phyloP scores from a whole-genome alignment of 805 yeast species.

The Metschnikowia anglica region DNA sequence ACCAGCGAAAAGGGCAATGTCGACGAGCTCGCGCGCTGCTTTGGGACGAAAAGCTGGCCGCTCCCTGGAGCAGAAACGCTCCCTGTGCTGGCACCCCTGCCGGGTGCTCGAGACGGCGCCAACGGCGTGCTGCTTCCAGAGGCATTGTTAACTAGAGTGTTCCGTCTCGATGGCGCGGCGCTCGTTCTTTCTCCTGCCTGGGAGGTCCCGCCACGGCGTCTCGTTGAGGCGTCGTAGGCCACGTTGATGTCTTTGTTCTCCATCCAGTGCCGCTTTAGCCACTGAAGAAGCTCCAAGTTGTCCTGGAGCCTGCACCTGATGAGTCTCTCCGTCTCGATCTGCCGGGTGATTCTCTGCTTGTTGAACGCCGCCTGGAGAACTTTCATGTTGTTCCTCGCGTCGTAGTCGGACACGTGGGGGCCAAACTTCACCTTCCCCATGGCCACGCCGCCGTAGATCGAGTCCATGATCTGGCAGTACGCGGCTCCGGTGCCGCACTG shows the following conservation, averaged over 20 bases:
- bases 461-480: conserved; percentile 88
- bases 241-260: conserved; percentile 65
- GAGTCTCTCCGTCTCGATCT: conserved; percentile 76
- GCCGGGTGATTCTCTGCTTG: conserved; percentile 65
- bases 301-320: conserved; percentile 91
- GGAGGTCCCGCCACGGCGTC: conserved; percentile 21
- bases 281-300: conserved; percentile 89
- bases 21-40: conserved; percentile 16
- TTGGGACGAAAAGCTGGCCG: conserved; percentile 18
- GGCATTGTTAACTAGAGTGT: conserved; percentile 5
- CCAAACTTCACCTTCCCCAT: conserved; percentile 74
- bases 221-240: conserved; percentile 59
- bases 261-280: conserved; percentile 83
- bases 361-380: conserved; percentile 79
- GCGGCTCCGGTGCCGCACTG: conserved; percentile 96
- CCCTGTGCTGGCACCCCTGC: conserved; percentile 9
- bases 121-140: conserved; percentile 9
- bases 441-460: conserved; percentile 79
- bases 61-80: conserved; percentile 1
- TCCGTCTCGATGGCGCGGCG: conserved; percentile 15
- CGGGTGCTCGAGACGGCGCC: background rate
- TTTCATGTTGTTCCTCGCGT: conserved; percentile 77
- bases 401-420: conserved; percentile 64
- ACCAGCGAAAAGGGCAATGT: conserved; percentile 12
- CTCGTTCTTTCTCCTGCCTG: conserved; percentile 7